Evolutionary conservation across 208 protist genomes (phyloP).

Genomic region (Acanthamoeba healyi): DNA sequence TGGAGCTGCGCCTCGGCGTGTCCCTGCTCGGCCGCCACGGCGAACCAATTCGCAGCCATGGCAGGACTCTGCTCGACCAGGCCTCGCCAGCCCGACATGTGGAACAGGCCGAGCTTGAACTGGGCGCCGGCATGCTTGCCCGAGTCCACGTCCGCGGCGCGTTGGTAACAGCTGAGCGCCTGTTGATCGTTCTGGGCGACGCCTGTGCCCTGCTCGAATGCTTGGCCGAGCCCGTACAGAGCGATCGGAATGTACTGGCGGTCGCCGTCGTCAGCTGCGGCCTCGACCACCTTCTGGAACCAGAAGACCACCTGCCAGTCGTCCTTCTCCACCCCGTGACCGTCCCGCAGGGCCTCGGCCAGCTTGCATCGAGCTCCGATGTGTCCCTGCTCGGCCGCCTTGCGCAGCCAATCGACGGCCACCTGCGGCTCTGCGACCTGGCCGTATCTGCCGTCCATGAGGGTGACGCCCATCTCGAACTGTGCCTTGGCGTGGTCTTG

Average conservation of each 20-base stretch:
- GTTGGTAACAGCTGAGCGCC: slow-evolving; percentile 31
- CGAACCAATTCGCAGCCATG: slow-evolving; percentile 12
- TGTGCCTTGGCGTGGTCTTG: not conserved
- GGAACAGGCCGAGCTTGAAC: slow-evolving; percentile 14
- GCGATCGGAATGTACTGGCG: not conserved
- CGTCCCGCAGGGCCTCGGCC: slow-evolving; percentile 8
- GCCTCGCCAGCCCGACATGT: slow-evolving; percentile 36
- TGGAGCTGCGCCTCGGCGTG: slow-evolving; percentile 74
- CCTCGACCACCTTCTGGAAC: slow-evolving; percentile 16
- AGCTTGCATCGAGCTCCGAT: slow-evolving; percentile 10
- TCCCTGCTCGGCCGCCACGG: slow-evolving; percentile 58
- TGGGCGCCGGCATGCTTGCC: not conserved
- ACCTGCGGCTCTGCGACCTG: not conserved
- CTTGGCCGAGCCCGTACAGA: slow-evolving; percentile 25
- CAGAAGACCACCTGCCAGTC: slow-evolving; percentile 8
- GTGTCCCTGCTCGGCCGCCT: slow-evolving; percentile 50
- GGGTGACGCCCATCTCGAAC: slow-evolving; percentile 4
- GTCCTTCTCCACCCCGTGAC: not conserved
- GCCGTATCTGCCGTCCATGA: slow-evolving; percentile 16
- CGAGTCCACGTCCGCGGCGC: slow-evolving; percentile 24
- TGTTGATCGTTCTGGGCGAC: not conserved
- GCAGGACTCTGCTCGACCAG: not conserved
- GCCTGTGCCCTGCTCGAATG: slow-evolving; percentile 35
- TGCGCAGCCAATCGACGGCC: not conserved
- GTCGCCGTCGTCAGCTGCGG: not conserved